Conservation (phyloP, 352 stramenopile genomes). For the Pythium dissimile region DNA sequence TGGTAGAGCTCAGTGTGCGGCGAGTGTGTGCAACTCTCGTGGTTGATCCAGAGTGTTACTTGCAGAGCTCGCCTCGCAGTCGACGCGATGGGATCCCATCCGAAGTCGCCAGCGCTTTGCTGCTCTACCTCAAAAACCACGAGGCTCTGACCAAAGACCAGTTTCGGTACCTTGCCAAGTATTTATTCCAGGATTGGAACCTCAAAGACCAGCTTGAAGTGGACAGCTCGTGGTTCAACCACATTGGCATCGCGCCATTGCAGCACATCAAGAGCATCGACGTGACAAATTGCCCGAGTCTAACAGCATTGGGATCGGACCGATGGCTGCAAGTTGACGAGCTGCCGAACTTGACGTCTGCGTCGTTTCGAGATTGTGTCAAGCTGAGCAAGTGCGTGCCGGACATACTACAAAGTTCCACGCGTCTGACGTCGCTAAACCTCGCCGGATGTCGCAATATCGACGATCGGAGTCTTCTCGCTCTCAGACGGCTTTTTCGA, state of each 20-base stretch:
- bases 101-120: slow-evolving; percentile 36
- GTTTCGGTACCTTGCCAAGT: slow-evolving; percentile 52
- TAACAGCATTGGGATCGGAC: slow-evolving; percentile 48
- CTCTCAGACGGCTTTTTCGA: slow-evolving; percentile 30
- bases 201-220: slow-evolving; percentile 45
- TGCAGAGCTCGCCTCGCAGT: slow-evolving; percentile 14
- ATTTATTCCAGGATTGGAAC: slow-evolving; percentile 58
- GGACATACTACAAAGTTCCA: slow-evolving; percentile 55
- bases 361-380: slow-evolving; percentile 48
- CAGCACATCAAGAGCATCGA: slow-evolving; percentile 59
- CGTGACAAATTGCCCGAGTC: slow-evolving; percentile 46
- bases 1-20: slow-evolving; percentile 59
- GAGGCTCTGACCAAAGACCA: slow-evolving; percentile 48
- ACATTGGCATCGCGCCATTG: slow-evolving; percentile 32
- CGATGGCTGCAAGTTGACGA: slow-evolving; percentile 30
- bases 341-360: slow-evolving; percentile 48
- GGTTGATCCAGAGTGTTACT: slow-evolving; percentile 29
- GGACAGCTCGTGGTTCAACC: slow-evolving; percentile 65
- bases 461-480: slow-evolving; percentile 49
- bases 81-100: slow-evolving; percentile 17
- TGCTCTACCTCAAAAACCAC: slow-evolving; percentile 55
- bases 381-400: slow-evolving; percentile 41
- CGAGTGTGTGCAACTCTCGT: slow-evolving; percentile 44
- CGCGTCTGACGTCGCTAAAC: slow-evolving; percentile 48
- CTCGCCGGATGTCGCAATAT: slow-evolving; percentile 58